These are phyloP conservation scores for Fusarium burgessii DNA, from an alignment of 2,329 filamentous ascomycete genomes.

Conservation along the genomic window DNA sequence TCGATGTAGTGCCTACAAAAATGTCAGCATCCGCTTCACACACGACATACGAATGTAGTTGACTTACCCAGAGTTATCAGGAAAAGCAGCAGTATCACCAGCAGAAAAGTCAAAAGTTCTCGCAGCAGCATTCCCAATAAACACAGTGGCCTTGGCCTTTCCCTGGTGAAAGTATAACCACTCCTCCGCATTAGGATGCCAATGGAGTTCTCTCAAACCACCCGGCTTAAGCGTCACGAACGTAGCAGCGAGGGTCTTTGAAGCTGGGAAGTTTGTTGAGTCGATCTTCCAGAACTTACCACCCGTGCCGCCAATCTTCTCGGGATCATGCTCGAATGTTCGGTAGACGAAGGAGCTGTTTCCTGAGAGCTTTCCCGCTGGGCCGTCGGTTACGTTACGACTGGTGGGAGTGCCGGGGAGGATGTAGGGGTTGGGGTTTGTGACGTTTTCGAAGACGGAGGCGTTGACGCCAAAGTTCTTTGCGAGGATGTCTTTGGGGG, in stretches of 20 bases:
- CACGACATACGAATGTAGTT: accelerated
- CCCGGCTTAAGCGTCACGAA: constrained; percentile 73
- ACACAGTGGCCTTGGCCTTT: constrained; percentile 71
- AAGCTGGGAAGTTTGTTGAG: constrained; percentile 74
- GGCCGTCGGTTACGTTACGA: constrained; percentile 52
- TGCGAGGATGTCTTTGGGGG: constrained; percentile 70
- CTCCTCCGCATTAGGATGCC: constrained; percentile 77
- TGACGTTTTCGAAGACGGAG: constrained; percentile 69
- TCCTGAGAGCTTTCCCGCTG: constrained; percentile 62
- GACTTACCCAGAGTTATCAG: constrained; percentile 69
- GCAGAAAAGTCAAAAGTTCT: constrained; percentile 75
- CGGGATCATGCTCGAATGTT: constrained; percentile 65
- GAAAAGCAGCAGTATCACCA: constrained; percentile 77
- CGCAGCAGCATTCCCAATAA: constrained; percentile 69
- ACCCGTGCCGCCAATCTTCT: constrained; percentile 70
- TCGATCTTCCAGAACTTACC: constrained; percentile 74
- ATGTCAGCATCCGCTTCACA: not conserved
- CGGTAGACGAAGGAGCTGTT: constrained; percentile 73
- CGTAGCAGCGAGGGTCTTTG: constrained; percentile 73
- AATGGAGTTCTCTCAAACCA: constrained; percentile 74
- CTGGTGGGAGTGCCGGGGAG: constrained; percentile 65
- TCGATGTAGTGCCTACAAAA: constrained; percentile 72
- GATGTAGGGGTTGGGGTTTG: constrained; percentile 71
- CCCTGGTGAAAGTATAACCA: constrained; percentile 79
- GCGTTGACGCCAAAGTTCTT: constrained; percentile 76